Base-by-base conservation (phyloP, 257 asterid genomes). In the Scutellaria minor region DNA sequence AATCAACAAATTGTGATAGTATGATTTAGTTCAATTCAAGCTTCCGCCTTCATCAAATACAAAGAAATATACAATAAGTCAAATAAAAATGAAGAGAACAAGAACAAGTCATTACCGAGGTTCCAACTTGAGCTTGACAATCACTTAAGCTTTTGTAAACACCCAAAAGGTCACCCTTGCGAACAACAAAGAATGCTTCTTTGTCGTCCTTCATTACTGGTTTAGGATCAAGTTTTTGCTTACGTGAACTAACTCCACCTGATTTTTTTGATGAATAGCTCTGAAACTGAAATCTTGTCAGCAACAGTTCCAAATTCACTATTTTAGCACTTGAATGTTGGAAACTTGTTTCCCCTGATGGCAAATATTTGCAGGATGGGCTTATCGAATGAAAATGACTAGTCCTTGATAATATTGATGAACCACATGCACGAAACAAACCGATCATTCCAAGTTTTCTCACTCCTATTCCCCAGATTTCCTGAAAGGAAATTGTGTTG, bases 121-220 rank as follows among this genome's bases (percentile, higher is more conserved):
- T 77, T 80, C 97, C 98, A 60, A 89, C 98, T 93, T 93, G 98
- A 67, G 90, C 88, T 84, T 93, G 98, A 69, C 97, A 93, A 77
- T 93, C 98, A 75, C 91, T 91, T 75, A 93, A 84, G 81, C 91
- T 91, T 84, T 89, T 93, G 88, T 89, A 93, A 31, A 93, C 86
- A 66, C 98, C 98, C 52, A 91, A 85, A 62, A 91, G 79, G 77
- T 91, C 97, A 39, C 97, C 98, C 83, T 93, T 93, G 79, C 97
- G 93, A 47, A 89, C 96, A 76, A 93, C 98, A 81, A 89, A 93
- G 77, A 93, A 93, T 22, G 96, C 92, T 56, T 91, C 98, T 74
- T 80, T 91, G 53, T 93, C 98, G 68, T 91, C 96, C 87, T 91
- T 91, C 96, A 89, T 86, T 57, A 47, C 75, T 39, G 88, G 73